Base-by-base conservation (phyloP, 805 yeast species). In the Cyberlindnera veronae region DNA sequence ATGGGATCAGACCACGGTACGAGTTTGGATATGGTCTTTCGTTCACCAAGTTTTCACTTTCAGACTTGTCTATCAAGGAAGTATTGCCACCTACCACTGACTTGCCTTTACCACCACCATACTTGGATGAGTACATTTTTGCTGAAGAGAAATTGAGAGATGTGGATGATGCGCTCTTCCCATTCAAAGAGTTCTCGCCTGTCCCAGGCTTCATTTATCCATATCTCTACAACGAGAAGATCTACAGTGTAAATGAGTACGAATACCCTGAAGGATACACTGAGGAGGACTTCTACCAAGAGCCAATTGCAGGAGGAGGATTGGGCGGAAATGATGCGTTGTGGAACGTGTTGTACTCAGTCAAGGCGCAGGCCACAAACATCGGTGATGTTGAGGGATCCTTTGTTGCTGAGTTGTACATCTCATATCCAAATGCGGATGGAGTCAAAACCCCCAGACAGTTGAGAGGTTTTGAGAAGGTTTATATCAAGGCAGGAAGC, bases 21-120 rank as follows among this genome's bases (percentile, higher is more conserved):
- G 82, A 76, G 45, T 80, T 80, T 57, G 85, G 84, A 4, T 76
- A 54, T 61, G 85, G 85, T 8, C 59, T 79, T 33, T 74, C 82
- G 2, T 79, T 76, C 53, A 66, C 82, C 4, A 64, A 63, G 31
- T 66, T 62, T 45, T 46, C 60, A 4, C 45, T 67, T 26, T 49
- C 59, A n/a, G 61, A 56, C 21, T 55, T 76, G 34, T 56, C 66
- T 17, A 69, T 75, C 26, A 56, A 57, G 16, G 70, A 69, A 46
- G 61, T 71, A 2, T 57, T 61, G 34, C 58, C 71, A 3, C 76
- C 76, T 14, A 61, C 71, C 1, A 69, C 68, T 36, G 71, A 67
- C 44, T 56, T 73, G 32, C 71, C 74, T 4, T 65, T 63, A 27
- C 74, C 78, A 1, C 67, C 66, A 17, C 71, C 69, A 32, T 70